Conservation (phyloP, 345 rosid species). For the Eucalyptus polyanthemos region DNA sequence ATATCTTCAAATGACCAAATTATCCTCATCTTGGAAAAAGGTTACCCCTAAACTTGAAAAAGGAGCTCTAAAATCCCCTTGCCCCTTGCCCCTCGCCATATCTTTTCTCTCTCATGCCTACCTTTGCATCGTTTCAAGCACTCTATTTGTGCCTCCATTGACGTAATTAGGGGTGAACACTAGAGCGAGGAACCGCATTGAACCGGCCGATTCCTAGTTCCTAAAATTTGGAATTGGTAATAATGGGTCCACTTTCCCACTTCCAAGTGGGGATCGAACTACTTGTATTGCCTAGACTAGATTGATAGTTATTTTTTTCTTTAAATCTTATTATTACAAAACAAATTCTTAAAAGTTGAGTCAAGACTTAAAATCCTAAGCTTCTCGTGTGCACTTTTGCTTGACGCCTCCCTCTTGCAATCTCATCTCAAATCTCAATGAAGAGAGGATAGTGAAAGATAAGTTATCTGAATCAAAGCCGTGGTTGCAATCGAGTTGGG, state of each 20-base stretch:
- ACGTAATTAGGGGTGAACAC: neutral
- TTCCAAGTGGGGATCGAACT: neutral
- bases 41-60: neutral
- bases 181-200: too few relatives aligned
- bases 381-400: neutral
- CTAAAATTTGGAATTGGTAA: neutral
- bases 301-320: too few relatives aligned
- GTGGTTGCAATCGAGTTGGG: too few relatives aligned
- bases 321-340: neutral
- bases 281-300: neutral
- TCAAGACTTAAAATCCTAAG: neutral
- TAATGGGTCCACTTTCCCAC: neutral
- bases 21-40: neutral
- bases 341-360: neutral
- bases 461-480: too few relatives aligned
- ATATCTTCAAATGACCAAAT: neutral
- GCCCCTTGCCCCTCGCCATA: neutral
- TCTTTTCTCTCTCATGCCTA: neutral
- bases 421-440: too few relatives aligned
- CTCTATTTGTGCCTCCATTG: neutral
- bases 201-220: fast-evolving
- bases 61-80: neutral
- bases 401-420: too few relatives aligned
- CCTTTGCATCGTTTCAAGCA: neutral
- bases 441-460: too few relatives aligned